Conservation (phyloP, 345 rosid species). For the Litchi chinensis region DNA sequence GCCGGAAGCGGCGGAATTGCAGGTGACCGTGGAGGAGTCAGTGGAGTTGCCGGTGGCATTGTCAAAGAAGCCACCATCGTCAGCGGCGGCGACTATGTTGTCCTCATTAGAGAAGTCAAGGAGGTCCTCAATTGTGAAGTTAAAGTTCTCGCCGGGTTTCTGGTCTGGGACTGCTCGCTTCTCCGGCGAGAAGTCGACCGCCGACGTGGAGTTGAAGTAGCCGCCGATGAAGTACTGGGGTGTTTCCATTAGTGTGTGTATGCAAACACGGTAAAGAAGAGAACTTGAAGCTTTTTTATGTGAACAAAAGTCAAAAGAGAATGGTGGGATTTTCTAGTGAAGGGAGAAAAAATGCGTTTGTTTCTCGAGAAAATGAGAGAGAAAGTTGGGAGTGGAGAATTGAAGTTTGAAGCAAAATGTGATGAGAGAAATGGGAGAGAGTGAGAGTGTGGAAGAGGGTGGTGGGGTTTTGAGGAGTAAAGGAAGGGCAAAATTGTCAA, state of each 20-base stretch:
- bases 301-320: neutral
- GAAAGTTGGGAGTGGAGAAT: slow-evolving; percentile 17
- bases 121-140: slow-evolving; percentile 67
- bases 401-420: neutral
- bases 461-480: slow-evolving; percentile 52
- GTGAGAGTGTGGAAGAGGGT: slow-evolving; percentile 15
- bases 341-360: neutral
- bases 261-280: too few species aligned
- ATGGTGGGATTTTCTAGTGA: neutral
- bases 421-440: slow-evolving; percentile 16
- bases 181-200: slow-evolving; percentile 39
- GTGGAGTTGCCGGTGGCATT: slow-evolving; percentile 42
- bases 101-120: slow-evolving; percentile 71
- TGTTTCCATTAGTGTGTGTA: slow-evolving; percentile 39
- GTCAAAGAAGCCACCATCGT: slow-evolving; percentile 41
- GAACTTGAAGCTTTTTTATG: neutral
- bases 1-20: slow-evolving; percentile 53
- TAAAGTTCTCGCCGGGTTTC: slow-evolving; percentile 46
- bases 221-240: slow-evolving; percentile 41
- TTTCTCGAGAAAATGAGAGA: neutral
- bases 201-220: slow-evolving; percentile 26
- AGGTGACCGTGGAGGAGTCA: slow-evolving; percentile 49
- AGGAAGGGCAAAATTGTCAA: slow-evolving; percentile 39
- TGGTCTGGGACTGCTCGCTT: slow-evolving; percentile 33
- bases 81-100: slow-evolving; percentile 25